Percentiles rank a stretch among this genome's conserved stretches.
These are phyloP conservation scores for Mycena amicta DNA, from an alignment of 768 basidiomycete genomes.

Conservation along the genomic window DNA sequence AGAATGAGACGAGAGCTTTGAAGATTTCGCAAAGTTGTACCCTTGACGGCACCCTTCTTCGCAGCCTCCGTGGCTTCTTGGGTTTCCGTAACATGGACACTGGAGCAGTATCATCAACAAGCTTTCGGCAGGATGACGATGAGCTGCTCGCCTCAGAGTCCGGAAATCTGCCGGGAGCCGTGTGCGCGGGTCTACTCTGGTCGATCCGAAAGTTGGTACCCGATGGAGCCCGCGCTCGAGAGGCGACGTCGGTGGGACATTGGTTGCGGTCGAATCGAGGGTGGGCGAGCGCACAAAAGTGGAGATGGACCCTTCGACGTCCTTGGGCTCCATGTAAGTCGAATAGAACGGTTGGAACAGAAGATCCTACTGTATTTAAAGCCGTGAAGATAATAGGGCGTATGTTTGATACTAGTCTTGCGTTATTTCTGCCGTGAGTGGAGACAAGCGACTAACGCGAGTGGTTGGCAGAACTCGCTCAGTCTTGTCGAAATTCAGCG, in stretches of 20 bases:
- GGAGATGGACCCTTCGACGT: not conserved
- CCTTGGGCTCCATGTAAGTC: constrained; percentile 2
- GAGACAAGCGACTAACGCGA: not conserved
- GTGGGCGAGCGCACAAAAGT: not conserved
- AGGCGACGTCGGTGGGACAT: not conserved
- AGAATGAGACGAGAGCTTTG: not conserved
- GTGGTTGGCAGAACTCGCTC: not conserved
- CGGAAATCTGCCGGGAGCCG: constrained; percentile 28
- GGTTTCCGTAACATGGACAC: constrained; percentile 31
- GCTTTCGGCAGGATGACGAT: not conserved
- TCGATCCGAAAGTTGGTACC: constrained; percentile 3
- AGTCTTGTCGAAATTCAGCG: no score
- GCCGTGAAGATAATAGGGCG: no score
- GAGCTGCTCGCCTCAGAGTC: constrained; percentile 24
- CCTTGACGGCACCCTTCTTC: constrained; percentile 18
- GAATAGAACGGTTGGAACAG: no score
- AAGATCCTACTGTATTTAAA: not conserved
- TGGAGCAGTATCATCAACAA: not conserved
- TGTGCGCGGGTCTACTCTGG: constrained; percentile 19
- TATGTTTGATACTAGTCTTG: not conserved
- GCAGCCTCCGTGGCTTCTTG: constrained; percentile 20
- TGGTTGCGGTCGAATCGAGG: not conserved
- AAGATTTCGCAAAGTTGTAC: not conserved
- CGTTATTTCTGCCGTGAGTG: not conserved
- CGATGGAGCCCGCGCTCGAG: not conserved